Conservation (phyloP, 805 yeast genomes). For the Blastobotrys attinorum region DNA sequence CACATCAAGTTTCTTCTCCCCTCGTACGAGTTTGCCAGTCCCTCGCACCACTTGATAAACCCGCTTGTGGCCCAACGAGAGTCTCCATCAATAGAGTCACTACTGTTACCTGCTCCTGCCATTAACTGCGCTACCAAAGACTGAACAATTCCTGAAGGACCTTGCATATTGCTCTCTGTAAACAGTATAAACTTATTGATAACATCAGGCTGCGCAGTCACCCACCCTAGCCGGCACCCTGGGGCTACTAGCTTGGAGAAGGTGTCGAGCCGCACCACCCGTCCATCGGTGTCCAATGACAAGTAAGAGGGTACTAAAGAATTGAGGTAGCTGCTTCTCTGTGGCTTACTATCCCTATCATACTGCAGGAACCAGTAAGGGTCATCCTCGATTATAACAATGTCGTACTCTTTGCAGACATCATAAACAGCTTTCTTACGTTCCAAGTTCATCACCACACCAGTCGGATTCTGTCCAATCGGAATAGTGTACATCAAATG, state of each 20-base stretch:
- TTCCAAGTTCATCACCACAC: conserved; percentile 66
- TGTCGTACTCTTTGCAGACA: conserved; percentile 74
- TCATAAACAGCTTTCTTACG: conserved; percentile 72
- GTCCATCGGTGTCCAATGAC: conserved; percentile 78
- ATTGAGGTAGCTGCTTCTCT: conserved; percentile 43
- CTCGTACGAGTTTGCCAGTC: conserved; percentile 64
- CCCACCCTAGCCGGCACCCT: conserved; percentile 87
- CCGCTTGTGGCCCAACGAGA: conserved; percentile 13
- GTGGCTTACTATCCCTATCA: conserved; percentile 26
- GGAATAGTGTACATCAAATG: conserved; percentile 82
- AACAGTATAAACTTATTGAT: conserved; percentile 59
- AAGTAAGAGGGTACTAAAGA: conserved; percentile 70
- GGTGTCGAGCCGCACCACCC: conserved; percentile 83
- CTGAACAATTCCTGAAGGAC: conserved; percentile 79
- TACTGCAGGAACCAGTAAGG: conserved; percentile 95
- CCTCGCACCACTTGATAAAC: conserved; percentile 80
- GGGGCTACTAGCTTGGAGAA: conserved; percentile 90
- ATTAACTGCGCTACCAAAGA: conserved; percentile 61
- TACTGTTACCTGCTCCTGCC: conserved; percentile 80
- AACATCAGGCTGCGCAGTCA: conserved; percentile 62
- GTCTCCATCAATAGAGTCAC: neutral
- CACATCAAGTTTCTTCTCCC: conserved; percentile 78
- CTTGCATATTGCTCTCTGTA: conserved; percentile 74
- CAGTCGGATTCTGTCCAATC: conserved; percentile 98
- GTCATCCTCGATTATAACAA: conserved; percentile 87